Evolutionary conservation across 768 basidiomycete species (phyloP).

Genomic region (Xerocomus spinulosus): DNA sequence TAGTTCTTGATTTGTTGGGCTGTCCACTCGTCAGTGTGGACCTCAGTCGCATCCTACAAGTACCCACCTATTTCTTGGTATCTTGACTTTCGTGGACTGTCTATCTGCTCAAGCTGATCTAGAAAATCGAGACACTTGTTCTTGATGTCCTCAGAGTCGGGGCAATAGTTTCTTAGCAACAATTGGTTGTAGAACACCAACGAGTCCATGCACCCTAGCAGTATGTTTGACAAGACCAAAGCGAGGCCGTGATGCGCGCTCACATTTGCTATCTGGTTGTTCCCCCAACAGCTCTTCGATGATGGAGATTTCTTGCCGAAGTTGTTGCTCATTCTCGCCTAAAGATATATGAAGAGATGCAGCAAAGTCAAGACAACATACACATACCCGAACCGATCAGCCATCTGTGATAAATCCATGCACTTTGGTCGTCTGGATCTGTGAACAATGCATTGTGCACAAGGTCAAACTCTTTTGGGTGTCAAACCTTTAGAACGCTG

Average conservation of each 20-base stretch:
- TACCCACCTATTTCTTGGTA: constrained; percentile 63
- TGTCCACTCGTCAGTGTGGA: constrained; percentile 7
- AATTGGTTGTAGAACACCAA: constrained; percentile 78
- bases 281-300: constrained; percentile 84
- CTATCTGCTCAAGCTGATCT: constrained; percentile 53
- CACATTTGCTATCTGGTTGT: constrained; percentile 93
- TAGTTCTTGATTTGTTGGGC: constrained; percentile 17
- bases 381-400: constrained; percentile 71
- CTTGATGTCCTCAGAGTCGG: constrained; percentile 35
- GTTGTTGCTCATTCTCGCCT: constrained; percentile 56
- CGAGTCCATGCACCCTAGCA: constrained; percentile 89
- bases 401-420: constrained; percentile 99
- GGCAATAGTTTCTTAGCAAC: constrained; percentile 48
- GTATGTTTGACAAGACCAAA: background rate
- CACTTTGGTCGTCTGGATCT: constrained; percentile 93
- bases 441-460: constrained; percentile 94
- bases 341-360: background rate
- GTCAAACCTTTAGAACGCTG: background rate
- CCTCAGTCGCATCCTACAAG: background rate
- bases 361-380: background rate
- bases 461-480: constrained; percentile 76
- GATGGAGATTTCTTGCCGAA: constrained; percentile 70
- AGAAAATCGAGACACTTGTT: constrained; percentile 51
- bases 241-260: constrained; percentile 18
- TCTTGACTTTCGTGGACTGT: constrained; percentile 59